Evolutionary conservation across 208 protist genomes (phyloP).

Genomic region (Herpetomonas tarakana): DNA sequence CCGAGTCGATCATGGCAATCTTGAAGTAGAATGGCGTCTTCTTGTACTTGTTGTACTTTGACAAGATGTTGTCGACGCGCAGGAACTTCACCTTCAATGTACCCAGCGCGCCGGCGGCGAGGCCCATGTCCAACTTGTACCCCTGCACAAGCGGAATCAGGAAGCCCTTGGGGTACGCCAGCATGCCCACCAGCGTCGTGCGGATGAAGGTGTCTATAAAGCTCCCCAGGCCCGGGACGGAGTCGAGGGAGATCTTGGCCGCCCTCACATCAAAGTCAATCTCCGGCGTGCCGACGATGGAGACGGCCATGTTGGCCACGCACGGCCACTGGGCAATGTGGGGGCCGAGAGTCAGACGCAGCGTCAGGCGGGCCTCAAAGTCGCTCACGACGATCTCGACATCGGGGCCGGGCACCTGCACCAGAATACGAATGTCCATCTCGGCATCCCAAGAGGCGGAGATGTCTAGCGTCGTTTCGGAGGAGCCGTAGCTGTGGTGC

Average conservation of each 20-base stretch:
- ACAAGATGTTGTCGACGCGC: slow-evolving; percentile 35
- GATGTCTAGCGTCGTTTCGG: slow-evolving; percentile 61
- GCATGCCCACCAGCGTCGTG: slow-evolving; percentile 51
- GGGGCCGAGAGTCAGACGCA: slow-evolving; percentile 54
- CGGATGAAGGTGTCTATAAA: slow-evolving; percentile 74
- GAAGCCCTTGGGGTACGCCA: slow-evolving; percentile 58
- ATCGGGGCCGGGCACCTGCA: slow-evolving; percentile 61
- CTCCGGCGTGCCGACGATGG: slow-evolving; percentile 53
- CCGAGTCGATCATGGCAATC: slow-evolving; percentile 28
- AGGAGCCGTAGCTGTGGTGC: slow-evolving; percentile 45
- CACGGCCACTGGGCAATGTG: slow-evolving; percentile 72
- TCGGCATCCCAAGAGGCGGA: slow-evolving; percentile 60
- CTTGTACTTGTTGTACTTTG: slow-evolving; percentile 49
- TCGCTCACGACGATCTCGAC: slow-evolving; percentile 54
- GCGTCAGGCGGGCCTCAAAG: slow-evolving; percentile 55
- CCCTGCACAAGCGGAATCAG: slow-evolving; percentile 55
- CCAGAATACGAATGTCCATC: slow-evolving; percentile 54
- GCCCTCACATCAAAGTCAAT: slow-evolving; percentile 63
- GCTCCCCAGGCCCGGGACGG: slow-evolving; percentile 48
- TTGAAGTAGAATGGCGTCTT: slow-evolving; percentile 77
- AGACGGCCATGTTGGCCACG: slow-evolving; percentile 56
- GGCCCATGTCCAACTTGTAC: slow-evolving; percentile 33
- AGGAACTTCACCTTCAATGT: slow-evolving; percentile 50
- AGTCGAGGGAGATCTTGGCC: slow-evolving; percentile 53
- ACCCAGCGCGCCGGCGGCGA: slow-evolving; percentile 43